Evolutionary conservation across 345 rosid species (phyloP).

Genomic region (Moringa oleifera): DNA sequence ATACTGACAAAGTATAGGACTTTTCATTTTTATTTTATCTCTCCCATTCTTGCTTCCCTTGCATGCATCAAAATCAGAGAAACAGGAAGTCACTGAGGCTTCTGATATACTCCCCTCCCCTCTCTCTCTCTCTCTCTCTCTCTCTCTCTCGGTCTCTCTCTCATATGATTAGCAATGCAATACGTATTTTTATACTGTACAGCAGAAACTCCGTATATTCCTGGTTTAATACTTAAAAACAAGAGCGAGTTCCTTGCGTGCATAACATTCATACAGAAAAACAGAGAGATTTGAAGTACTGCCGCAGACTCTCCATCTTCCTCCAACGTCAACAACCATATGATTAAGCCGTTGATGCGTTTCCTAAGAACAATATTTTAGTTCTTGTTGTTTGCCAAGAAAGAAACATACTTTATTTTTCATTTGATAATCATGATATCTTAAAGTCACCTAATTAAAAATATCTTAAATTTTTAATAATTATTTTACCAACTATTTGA

Average conservation of each 20-base stretch:
- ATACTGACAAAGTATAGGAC: slow-evolving; percentile 8
- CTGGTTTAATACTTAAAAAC: neutral
- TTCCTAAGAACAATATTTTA: no score
- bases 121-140: no score
- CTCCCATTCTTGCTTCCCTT: slow-evolving; percentile 9
- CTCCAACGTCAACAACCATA: no score
- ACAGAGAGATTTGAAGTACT: no score
- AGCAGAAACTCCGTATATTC: slow-evolving; percentile 20
- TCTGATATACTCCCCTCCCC: slow-evolving; percentile 24
- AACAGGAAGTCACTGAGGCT: slow-evolving; percentile 24
- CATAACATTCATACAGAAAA: neutral
- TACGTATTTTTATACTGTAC: slow-evolving; percentile 14
- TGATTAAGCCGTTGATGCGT: no score
- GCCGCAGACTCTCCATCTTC: no score
- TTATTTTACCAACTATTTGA: no score
- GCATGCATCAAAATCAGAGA: slow-evolving; percentile 39
- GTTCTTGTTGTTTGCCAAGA: no score
- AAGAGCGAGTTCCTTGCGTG: slow-evolving; percentile 2
- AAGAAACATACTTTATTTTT: no score
- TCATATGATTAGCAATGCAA: slow-evolving; percentile 23
- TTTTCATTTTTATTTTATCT: slow-evolving; percentile 2
- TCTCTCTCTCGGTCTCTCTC: slow-evolving; percentile 8
- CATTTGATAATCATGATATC: no score
- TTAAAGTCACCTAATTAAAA: no score
- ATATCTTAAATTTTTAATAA: no score